Percentiles rank a stretch among this genome's conserved stretches.
Conservation (phyloP, 2,329 filamentous ascomycete species). For the Hyphodiscus sp. region DNA sequence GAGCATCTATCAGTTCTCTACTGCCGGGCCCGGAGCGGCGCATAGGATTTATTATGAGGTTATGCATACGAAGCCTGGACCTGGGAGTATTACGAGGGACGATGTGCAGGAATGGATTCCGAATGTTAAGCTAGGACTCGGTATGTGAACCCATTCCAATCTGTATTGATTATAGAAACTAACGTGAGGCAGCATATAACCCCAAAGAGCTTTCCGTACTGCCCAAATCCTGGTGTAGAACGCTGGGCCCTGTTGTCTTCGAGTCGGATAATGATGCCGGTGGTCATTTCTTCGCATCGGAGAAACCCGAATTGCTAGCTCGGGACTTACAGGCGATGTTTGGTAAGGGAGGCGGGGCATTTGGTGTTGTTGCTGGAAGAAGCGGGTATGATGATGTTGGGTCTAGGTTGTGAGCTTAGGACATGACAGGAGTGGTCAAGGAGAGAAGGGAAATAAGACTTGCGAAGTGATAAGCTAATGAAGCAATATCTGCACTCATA, state of each 20-base stretch:
- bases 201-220: conserved; percentile 50
- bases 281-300: conserved; percentile 57
- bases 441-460: too few relatives aligned
- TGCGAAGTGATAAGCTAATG: too few relatives aligned
- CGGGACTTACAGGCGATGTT: conserved; percentile 53
- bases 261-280: conserved; percentile 33
- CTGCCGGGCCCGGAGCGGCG: conserved; percentile 61
- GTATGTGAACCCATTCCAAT: conserved; percentile 20
- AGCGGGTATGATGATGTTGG: conserved; percentile 22
- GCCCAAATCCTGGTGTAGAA: conserved; percentile 50
- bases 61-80: conserved; percentile 32
- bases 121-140: conserved; percentile 41
- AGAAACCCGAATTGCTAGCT: conserved; percentile 46
- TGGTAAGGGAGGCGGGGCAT: conserved; percentile 42
- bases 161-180: background rate
- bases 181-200: conserved; percentile 37
- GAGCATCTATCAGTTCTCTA: conserved; percentile 65
- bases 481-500: too few relatives aligned
- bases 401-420: conserved; percentile 14
- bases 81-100: conserved; percentile 22
- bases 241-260: conserved; percentile 54
- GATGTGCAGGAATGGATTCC: conserved; percentile 19
- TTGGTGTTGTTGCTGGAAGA: conserved; percentile 25
- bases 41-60: conserved; percentile 68
- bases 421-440: too few relatives aligned